A percentile compares a stretch with the other conserved stretches of the same genome.
These are phyloP conservation scores for Aureobasidium musti DNA, from an alignment of 2,329 filamentous ascomycete genomes.

Conservation along the genomic window DNA sequence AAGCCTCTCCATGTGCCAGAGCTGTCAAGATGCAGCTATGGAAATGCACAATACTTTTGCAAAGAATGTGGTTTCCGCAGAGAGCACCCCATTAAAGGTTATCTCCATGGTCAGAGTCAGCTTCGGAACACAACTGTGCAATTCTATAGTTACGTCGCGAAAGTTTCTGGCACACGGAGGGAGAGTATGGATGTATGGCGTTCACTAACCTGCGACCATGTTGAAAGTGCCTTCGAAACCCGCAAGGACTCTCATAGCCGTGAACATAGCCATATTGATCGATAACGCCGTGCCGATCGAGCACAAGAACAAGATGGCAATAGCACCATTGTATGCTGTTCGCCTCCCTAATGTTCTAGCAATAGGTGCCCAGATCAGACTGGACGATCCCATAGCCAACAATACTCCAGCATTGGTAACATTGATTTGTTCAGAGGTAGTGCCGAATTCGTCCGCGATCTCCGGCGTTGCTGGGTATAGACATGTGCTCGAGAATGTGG, in stretches of 20 bases:
- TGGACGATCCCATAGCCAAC: slow-evolving; percentile 67
- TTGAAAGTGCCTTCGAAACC: slow-evolving; percentile 75
- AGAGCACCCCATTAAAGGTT: too few relatives aligned
- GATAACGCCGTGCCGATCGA: slow-evolving; percentile 70
- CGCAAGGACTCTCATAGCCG: slow-evolving; percentile 69
- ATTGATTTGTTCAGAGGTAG: slow-evolving; percentile 67
- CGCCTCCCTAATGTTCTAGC: slow-evolving; percentile 49
- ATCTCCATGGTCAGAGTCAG: too few relatives aligned
- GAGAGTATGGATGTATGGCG: too few relatives aligned
- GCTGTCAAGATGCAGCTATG: too few relatives aligned
- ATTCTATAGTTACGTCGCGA: neutral
- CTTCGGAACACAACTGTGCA: neutral
- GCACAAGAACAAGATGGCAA: slow-evolving; percentile 62
- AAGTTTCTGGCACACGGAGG: neutral
- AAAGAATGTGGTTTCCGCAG: too few relatives aligned
- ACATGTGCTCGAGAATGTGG: slow-evolving; percentile 71
- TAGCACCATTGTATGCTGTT: slow-evolving; percentile 57
- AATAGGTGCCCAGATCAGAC: slow-evolving; percentile 69
- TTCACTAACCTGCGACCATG: slow-evolving; percentile 60
- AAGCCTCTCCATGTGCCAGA: neutral
- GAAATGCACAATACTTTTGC: too few relatives aligned
- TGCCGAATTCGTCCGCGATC: slow-evolving; percentile 64
- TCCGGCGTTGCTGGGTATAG: slow-evolving; percentile 71
- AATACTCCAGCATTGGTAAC: slow-evolving; percentile 70
- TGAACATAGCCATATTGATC: slow-evolving; percentile 67